A percentile compares a stretch with the other conserved stretches of the same genome.
Evolutionary conservation across 2,329 filamentous ascomycete genomes (phyloP).

Genomic region (Cytospora mali): DNA sequence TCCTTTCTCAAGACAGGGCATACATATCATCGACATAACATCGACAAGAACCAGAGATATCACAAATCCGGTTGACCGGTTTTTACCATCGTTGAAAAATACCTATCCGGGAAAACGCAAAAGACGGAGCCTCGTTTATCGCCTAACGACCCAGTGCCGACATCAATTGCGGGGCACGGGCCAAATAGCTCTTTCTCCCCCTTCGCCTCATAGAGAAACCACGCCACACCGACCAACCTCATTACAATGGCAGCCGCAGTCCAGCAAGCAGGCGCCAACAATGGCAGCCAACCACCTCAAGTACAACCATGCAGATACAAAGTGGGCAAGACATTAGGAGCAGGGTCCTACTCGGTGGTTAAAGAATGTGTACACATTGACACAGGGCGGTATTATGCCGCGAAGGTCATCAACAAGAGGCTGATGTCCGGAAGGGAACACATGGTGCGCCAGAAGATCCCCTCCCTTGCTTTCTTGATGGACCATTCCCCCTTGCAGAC

Average conservation of each 20-base stretch:
- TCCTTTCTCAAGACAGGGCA: constrained; percentile 20
- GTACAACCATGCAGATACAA: constrained; percentile 98
- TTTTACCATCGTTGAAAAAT: neutral
- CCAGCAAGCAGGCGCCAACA: constrained; percentile 27
- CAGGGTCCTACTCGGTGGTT: constrained; percentile 96
- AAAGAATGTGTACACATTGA: constrained; percentile 99
- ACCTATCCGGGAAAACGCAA: neutral
- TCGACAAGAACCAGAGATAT: neutral
- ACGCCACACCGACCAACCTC: neutral
- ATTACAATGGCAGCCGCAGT: constrained; percentile 27
- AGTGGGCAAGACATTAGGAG: constrained; percentile 95
- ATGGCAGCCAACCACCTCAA: constrained; percentile 52
- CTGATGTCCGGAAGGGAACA: constrained; percentile 97
- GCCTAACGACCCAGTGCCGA: constrained; percentile 16
- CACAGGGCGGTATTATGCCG: constrained; percentile 95
- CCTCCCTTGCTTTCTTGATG: neutral
- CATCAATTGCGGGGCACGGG: constrained; percentile 20
- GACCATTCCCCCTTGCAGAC: neutral
- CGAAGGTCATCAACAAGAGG: constrained; percentile 98
- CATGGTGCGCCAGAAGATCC: constrained; percentile 68
- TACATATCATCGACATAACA: constrained; percentile 14
- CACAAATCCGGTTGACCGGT: neutral
- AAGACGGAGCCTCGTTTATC: constrained; percentile 9
- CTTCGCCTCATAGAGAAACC: neutral
- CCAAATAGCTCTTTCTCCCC: constrained; percentile 17